phyloP scores from a whole-genome alignment of 1,284 basidiomycete species.

The Trichosporon coremiiforme region DNA sequence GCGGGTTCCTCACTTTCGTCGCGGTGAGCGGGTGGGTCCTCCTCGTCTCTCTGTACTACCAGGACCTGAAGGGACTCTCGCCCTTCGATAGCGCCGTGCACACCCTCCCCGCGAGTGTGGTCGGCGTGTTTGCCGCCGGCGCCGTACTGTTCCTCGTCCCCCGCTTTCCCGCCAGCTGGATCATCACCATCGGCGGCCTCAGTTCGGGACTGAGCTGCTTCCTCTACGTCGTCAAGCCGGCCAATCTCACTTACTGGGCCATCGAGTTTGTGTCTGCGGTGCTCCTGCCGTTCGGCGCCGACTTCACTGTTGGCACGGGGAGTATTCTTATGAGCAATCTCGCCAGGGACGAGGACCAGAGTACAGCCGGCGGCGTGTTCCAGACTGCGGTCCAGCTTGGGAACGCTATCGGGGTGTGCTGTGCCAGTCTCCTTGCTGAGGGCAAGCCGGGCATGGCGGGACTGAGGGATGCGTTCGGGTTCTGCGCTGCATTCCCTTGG shows the following conservation, averaged over 20 bases:
- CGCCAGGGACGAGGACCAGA: conserved; percentile 41
- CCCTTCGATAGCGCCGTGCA: conserved; percentile 36
- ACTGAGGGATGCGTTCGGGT: conserved; percentile 37
- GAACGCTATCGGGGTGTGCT: conserved; percentile 39
- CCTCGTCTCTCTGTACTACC: conserved; percentile 37
- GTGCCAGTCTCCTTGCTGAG: conserved; percentile 32
- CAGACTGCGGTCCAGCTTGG: conserved; percentile 41
- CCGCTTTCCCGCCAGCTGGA: conserved; percentile 35
- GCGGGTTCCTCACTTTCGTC: conserved; percentile 39
- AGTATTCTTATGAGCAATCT: conserved; percentile 46
- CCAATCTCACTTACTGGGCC: conserved; percentile 43
- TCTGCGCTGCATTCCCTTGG: conserved; percentile 35
- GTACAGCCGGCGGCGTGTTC: conserved; percentile 42
- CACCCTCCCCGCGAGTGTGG: conserved; percentile 35
- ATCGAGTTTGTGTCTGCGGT: conserved; percentile 40
- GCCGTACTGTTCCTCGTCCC: conserved; percentile 37
- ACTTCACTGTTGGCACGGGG: conserved; percentile 43
- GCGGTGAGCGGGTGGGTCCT: conserved; percentile 37
- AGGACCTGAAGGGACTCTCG: conserved; percentile 31
- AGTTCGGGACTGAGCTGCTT: conserved; percentile 34
- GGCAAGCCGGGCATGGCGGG: conserved; percentile 30
- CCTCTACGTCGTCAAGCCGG: conserved; percentile 41
- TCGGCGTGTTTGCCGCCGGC: conserved; percentile 38
- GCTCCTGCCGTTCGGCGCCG: conserved; percentile 42
- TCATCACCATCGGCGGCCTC: conserved; percentile 38